phyloP scores from a whole-genome alignment of 345 rosid species.

The Hibiscus trionum region DNA sequence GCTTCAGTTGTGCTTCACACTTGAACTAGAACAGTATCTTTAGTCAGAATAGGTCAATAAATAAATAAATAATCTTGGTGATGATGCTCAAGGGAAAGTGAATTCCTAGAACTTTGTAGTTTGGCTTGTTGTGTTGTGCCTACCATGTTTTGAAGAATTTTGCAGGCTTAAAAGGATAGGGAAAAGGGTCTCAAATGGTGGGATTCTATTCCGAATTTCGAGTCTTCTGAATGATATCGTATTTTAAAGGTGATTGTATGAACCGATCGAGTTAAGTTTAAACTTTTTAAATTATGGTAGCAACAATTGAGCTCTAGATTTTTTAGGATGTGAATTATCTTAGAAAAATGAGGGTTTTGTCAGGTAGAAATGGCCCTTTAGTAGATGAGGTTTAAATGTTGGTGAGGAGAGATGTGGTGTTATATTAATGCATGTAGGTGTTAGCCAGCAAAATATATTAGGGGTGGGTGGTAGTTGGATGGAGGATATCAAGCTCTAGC shows the following conservation, averaged over 20 bases:
- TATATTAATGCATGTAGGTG: conserved; percentile 37
- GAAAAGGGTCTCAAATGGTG: neutral
- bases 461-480: conserved; percentile 36
- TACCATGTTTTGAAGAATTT: neutral
- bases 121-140: neutral
- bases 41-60: neutral
- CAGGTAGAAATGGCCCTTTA: conserved; percentile 9
- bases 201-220: neutral
- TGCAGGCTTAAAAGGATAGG: neutral
- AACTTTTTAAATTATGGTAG: neutral
- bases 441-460: conserved; percentile 25
- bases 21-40: neutral
- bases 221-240: neutral
- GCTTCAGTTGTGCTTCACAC: conserved; percentile 3
- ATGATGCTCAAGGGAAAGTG: conserved; percentile 2
- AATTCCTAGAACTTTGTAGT: neutral
- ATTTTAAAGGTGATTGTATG: neutral
- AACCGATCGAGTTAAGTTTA: neutral
- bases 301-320: too few relatives aligned
- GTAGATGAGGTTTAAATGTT: conserved; percentile 15
- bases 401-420: conserved; percentile 24
- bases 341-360: neutral
- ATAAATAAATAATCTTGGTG: neutral
- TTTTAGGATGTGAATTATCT: neutral
- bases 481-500: conserved; percentile 32